phyloP scores from a whole-genome alignment of 495 filamentous ascomycete species.

The Penicillium desertorum region DNA sequence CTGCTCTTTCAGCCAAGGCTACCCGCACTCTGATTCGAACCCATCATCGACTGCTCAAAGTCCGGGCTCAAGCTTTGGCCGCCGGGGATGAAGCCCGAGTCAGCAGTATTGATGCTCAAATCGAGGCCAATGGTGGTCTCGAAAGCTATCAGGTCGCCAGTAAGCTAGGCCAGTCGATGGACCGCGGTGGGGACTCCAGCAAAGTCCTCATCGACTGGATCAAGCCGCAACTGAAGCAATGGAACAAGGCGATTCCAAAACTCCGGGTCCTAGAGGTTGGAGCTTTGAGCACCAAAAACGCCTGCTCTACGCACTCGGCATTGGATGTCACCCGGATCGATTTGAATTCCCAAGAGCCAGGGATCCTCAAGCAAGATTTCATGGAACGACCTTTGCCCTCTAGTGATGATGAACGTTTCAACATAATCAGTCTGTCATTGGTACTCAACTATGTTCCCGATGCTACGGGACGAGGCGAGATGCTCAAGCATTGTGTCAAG shows the following conservation, averaged over 20 bases:
- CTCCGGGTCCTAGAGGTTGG: conserved; percentile 84
- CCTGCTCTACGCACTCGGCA: conserved; percentile 66
- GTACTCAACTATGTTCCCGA: conserved; percentile 93
- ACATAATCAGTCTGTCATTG: conserved; percentile 89
- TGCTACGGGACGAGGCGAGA: conserved; percentile 72
- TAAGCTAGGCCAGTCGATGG: conserved; percentile 76
- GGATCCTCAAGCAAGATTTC: conserved; percentile 87
- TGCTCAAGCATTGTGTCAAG: conserved; percentile 68
- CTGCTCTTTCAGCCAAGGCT: conserved; percentile 72
- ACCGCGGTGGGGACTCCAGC: conserved; percentile 89
- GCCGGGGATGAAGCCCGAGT: conserved; percentile 60
- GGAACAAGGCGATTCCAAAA: conserved; percentile 28
- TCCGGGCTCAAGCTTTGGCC: conserved; percentile 62
- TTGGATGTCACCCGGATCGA: conserved; percentile 87
- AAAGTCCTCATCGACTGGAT: conserved; percentile 87
- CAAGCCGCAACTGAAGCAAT: conserved; percentile 39
- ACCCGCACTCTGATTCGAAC: conserved; percentile 78
- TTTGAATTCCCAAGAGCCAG: conserved; percentile 76
- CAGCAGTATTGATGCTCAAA: conserved; percentile 56
- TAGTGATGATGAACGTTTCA: conserved; percentile 63
- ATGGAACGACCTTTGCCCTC: conserved; percentile 80
- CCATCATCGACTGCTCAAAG: conserved; percentile 83
- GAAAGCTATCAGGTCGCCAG: conserved; percentile 86
- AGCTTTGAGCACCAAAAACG: conserved; percentile 80
- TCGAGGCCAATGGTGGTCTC: conserved; percentile 72